Evolutionary conservation across 2,329 filamentous ascomycete genomes (phyloP).

Genomic region (Ascochyta pisi): DNA sequence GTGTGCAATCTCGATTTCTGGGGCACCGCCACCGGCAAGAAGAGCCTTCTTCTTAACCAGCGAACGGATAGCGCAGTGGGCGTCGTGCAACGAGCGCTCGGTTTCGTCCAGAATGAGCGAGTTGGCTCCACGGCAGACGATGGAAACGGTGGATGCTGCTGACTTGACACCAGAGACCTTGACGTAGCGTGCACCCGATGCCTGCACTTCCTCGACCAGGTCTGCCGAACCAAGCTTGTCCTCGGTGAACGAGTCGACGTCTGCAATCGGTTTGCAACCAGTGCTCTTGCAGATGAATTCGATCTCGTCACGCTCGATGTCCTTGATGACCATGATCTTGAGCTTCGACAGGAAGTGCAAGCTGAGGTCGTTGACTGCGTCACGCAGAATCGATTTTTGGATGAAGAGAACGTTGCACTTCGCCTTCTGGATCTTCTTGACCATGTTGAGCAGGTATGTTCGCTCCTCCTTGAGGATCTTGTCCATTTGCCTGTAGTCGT

Average conservation of each 20-base stretch:
- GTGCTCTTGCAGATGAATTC: constrained; percentile 99
- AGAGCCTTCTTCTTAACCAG: constrained; percentile 99
- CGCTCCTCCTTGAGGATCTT: constrained; percentile 99
- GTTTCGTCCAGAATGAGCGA: constrained; percentile 94
- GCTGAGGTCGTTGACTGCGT: constrained; percentile 96
- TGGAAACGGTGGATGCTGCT: constrained; percentile 84
- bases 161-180: constrained; percentile 93
- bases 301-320: constrained; percentile 97
- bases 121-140: constrained; percentile 95
- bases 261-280: constrained; percentile 97
- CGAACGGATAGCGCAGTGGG: constrained; percentile 95
- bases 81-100: constrained; percentile 94
- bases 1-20: constrained; percentile 95
- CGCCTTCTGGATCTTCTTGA: constrained; percentile 99
- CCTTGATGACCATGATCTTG: constrained; percentile 94
- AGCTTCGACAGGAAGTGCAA: constrained; percentile 98
- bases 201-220: constrained; percentile 88
- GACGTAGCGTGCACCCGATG: constrained; percentile 87
- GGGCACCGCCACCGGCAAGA: constrained; percentile 93
- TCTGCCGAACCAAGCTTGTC: constrained; percentile 96
- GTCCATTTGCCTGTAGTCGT: constrained; percentile 99
- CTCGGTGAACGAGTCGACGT: constrained; percentile 97
- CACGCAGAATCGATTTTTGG: constrained; percentile 96
- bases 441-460: constrained; percentile 96
- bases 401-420: constrained; percentile 99